These are phyloP conservation scores for Amanita phalloides DNA, from an alignment of 768 basidiomycete species.

Conservation along the genomic window DNA sequence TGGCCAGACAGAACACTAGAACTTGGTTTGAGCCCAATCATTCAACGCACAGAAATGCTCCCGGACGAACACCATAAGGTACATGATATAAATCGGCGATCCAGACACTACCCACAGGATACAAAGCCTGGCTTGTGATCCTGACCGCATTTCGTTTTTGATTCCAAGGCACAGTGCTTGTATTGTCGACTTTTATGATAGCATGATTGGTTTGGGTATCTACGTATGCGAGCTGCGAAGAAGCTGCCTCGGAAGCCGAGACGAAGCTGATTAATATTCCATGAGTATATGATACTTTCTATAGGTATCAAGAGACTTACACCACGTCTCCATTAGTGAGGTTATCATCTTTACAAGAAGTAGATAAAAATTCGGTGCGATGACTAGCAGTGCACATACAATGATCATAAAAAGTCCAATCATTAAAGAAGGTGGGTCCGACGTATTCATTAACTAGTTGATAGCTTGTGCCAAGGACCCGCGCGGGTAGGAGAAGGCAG, in stretches of 20 bases:
- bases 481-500: neutral
- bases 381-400: neutral
- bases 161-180: slow-evolving; percentile 35
- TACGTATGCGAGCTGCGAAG: slow-evolving; percentile 47
- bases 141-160: slow-evolving; percentile 60
- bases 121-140: slow-evolving; percentile 47
- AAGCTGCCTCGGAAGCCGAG: slow-evolving; percentile 32
- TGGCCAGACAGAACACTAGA: slow-evolving; percentile 64
- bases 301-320: neutral
- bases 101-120: slow-evolving; percentile 51
- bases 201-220: slow-evolving; percentile 57
- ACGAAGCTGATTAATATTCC: slow-evolving; percentile 29
- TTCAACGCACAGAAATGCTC: neutral
- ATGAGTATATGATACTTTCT: neutral
- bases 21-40: neutral
- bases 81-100: slow-evolving; percentile 54
- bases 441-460: neutral
- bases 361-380: neutral
- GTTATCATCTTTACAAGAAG: neutral
- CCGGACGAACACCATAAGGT: slow-evolving; percentile 43
- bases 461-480: neutral
- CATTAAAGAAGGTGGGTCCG: neutral
- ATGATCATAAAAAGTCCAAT: neutral
- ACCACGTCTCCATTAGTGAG: neutral
- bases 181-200: slow-evolving; percentile 71